Evolutionary conservation across 805 yeast species (phyloP).

Genomic region (Ogataea glucozyma): DNA sequence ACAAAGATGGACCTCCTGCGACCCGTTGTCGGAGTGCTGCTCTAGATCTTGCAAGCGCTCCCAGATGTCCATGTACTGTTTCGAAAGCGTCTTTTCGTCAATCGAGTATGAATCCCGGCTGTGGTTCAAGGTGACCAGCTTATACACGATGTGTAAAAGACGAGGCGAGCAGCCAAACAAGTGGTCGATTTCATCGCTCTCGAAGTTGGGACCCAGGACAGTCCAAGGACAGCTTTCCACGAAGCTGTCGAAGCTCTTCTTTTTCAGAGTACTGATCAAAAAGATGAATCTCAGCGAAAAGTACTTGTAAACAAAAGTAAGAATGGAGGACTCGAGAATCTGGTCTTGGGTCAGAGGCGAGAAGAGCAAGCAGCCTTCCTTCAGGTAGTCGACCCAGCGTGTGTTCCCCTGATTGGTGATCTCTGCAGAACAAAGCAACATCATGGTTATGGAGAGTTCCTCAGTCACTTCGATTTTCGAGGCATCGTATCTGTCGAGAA

Average conservation of each 20-base stretch:
- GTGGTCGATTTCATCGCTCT: constrained; percentile 28
- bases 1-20: constrained; percentile 21
- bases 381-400: constrained; percentile 32
- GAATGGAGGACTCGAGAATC: constrained; percentile 15
- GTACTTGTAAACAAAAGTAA: constrained; percentile 32
- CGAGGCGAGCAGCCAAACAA: constrained; percentile 37
- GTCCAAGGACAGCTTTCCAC: constrained; percentile 26
- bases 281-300: constrained; percentile 32
- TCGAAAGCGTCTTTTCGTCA: constrained; percentile 8
- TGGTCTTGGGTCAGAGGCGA: constrained; percentile 20
- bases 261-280: constrained; percentile 29
- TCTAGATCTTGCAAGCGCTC: constrained; percentile 10
- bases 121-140: constrained; percentile 23
- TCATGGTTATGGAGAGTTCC: constrained; percentile 31
- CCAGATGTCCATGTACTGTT: constrained; percentile 13
- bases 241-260: constrained; percentile 18
- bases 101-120: constrained; percentile 7
- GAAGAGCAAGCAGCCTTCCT: constrained; percentile 22
- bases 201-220: constrained; percentile 26
- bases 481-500: constrained; percentile 29
- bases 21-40: constrained; percentile 9
- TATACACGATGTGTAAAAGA: constrained; percentile 25
- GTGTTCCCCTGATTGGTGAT: constrained; percentile 32
- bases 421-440: constrained; percentile 34
- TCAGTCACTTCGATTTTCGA: constrained; percentile 26